Base-by-base conservation (phyloP, 495 filamentous ascomycete genomes). In the Gamarada debralockiae region DNA sequence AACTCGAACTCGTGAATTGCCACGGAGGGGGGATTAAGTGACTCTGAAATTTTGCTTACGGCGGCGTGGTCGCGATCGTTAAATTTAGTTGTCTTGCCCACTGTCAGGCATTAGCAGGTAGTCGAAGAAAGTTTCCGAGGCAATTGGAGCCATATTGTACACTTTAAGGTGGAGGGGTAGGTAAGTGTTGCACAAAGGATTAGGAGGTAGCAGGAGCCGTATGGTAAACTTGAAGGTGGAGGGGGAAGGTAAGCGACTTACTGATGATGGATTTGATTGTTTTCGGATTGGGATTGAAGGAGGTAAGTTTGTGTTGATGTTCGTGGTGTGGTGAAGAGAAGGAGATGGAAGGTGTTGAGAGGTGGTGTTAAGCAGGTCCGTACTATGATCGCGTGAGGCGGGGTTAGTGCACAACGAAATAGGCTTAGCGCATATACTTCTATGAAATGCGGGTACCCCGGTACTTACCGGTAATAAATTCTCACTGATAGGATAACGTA, bases 21-120 rank as follows among this genome's bases (percentile, higher is more conserved):
- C n/a, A n/a, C n/a, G n/a, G n/a, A n/a, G n/a, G n/a, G n/a, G n/a
- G n/a, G n/a, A n/a, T n/a, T n/a, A n/a, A n/a, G n/a, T n/a, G n/a
- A n/a, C n/a, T n/a, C n/a, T n/a, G n/a, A n/a, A n/a, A n/a, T n/a
- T n/a, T n/a, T n/a, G n/a, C n/a, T n/a, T n/a, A n/a, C n/a, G n/a
- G 75, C 82, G 52, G 79, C 75, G 71, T 96, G 89, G 67, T 92
- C 87, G 70, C 89, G 88, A 69, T 95, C 91, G 70, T 86, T 91
- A 69, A 72, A 75, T 74, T 97, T 97, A 77, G 95, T 87, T 44
- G 93, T 52, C 45, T 62, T 62, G 4, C 60, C 60, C 60, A 62
- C 56, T 62, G 41, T 52, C 27, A 62, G 40, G 1, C 18, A 23
- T 45, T 15, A 15, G 20, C 2, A n/a, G 37, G n/a, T 21, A 18